A percentile compares a stretch with the other conserved stretches of the same genome.
Conservation (phyloP, 805 yeast species). For the Tetrapisispora arboricola region DNA sequence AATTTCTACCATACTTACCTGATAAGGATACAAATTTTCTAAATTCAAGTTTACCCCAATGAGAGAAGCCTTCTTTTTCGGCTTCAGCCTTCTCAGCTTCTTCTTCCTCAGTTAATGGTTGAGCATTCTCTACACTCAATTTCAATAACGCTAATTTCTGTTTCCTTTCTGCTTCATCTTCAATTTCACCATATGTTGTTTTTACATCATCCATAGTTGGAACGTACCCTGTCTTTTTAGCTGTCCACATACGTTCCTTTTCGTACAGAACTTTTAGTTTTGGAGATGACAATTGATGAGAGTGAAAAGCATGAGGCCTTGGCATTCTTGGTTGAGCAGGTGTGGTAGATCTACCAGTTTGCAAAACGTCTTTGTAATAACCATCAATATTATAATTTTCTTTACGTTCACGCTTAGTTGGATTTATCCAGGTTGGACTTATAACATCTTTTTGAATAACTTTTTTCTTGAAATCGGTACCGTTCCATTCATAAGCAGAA, state of each 20-base stretch:
- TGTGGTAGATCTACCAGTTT: constrained; percentile 47
- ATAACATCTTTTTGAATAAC: constrained; percentile 35
- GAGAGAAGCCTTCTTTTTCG: constrained; percentile 57
- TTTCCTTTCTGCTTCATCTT: constrained; percentile 35
- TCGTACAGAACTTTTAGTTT: constrained; percentile 67
- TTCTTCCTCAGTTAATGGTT: constrained; percentile 78
- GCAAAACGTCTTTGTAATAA: constrained; percentile 72
- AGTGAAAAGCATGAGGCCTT: constrained; percentile 68
- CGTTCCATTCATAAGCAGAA: constrained; percentile 82
- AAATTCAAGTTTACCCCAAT: constrained; percentile 86
- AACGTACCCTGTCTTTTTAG: constrained; percentile 57
- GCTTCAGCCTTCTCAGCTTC: constrained; percentile 50
- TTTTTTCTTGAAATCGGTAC: constrained; percentile 64
- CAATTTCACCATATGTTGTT: constrained; percentile 28
- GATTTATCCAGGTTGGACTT: constrained; percentile 66
- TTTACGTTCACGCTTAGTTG: constrained; percentile 75
- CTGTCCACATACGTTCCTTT: constrained; percentile 67
- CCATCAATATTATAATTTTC: constrained; percentile 81
- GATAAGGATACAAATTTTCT: constrained; percentile 64
- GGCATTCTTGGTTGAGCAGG: constrained; percentile 71
- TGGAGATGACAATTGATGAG: constrained; percentile 86
- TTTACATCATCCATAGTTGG: constrained; percentile 51
- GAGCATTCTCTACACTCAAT: constrained; percentile 62
- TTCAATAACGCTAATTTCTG: constrained; percentile 51
- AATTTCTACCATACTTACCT: constrained; percentile 74